phyloP scores from a whole-genome alignment of 139 green algal genomes.

The Eudorina sp. region DNA sequence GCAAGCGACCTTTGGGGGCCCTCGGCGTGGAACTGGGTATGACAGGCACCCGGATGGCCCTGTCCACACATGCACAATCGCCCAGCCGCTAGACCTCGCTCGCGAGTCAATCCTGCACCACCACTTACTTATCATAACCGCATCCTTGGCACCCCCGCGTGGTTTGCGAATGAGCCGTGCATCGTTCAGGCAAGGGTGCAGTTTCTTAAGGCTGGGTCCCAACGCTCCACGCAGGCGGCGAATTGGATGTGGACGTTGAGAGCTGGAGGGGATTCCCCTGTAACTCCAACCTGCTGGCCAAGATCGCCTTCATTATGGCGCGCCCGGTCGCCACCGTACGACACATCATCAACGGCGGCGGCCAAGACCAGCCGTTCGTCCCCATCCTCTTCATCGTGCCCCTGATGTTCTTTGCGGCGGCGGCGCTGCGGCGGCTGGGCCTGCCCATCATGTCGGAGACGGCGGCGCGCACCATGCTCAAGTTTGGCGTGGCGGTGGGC shows the following conservation, averaged over 20 bases:
- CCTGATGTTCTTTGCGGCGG: not conserved
- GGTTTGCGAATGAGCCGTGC: too few relatives aligned
- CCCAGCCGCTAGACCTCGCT: too few relatives aligned
- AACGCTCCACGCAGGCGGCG: too few relatives aligned
- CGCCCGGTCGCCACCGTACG: not conserved
- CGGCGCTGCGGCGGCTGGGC: not conserved
- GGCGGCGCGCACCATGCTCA: constrained; percentile 1
- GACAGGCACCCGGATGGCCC: too few relatives aligned
- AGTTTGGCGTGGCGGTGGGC: constrained; percentile 33
- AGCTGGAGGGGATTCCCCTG: constrained; percentile 21
- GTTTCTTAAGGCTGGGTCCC: too few relatives aligned
- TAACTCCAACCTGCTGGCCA: not conserved
- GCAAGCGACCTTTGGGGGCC: too few relatives aligned
- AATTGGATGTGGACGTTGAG: not conserved
- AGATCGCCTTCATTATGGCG: constrained; percentile 11
- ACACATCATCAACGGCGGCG: constrained; percentile 29
- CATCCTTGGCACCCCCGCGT: too few relatives aligned
- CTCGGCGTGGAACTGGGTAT: too few relatives aligned
- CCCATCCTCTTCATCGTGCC: constrained; percentile 46
- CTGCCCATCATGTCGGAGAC: not conserved
- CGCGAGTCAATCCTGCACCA: too few relatives aligned
- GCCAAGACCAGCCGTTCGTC: constrained; percentile 41
- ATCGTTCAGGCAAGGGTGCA: too few relatives aligned
- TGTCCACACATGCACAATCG: too few relatives aligned
- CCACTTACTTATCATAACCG: too few relatives aligned